Evolutionary conservation across 352 stramenopile genomes (phyloP).

Genomic region (Globisporangium ultimum): DNA sequence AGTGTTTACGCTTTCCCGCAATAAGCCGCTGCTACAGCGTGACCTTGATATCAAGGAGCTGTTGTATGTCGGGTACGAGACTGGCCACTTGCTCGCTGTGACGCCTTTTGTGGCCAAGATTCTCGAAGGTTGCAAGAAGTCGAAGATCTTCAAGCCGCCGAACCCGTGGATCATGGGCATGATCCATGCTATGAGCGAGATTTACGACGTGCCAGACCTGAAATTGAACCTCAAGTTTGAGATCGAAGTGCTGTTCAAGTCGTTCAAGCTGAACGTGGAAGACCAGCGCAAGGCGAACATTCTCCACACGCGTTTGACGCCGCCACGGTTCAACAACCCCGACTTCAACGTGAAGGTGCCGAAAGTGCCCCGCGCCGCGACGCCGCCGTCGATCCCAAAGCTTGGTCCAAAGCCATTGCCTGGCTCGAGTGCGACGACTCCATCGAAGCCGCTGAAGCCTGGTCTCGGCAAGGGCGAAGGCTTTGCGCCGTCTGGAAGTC

Average conservation of each 20-base stretch:
- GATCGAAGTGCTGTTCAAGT: conserved; percentile 99
- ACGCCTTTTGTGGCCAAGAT: conserved; percentile 99
- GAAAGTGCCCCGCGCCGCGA: conserved; percentile 52
- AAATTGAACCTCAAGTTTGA: conserved; percentile 99
- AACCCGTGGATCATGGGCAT: conserved; percentile 99
- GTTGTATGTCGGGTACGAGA: conserved; percentile 94
- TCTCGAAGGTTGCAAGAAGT: conserved; percentile 97
- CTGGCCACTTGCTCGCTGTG: conserved; percentile 97
- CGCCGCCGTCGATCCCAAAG: conserved; percentile 48
- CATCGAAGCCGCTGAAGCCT: conserved; percentile 49
- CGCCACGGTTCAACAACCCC: conserved; percentile 94
- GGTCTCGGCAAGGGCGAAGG: conserved; percentile 37
- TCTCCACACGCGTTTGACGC: conserved; percentile 88
- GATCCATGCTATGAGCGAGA: conserved; percentile 95
- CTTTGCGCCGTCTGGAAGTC: conserved; percentile 54
- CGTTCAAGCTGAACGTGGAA: conserved; percentile 96
- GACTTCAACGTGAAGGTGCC: conserved; percentile 98
- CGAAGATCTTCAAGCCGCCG: conserved; percentile 96
- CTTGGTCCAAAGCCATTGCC: conserved; percentile 20
- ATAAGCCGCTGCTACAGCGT: conserved; percentile 97
- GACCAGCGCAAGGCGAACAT: conserved; percentile 93
- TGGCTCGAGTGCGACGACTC: conserved; percentile 31
- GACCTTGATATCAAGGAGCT: conserved; percentile 99
- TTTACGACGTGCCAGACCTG: conserved; percentile 98
- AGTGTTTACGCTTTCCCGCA: conserved; percentile 96